Percentiles rank a stretch among this genome's conserved stretches.
These are phyloP conservation scores for Thuidium tamariscinum DNA, from an alignment of 225 moss, liverwort and hornwort species.

Conservation along the genomic window DNA sequence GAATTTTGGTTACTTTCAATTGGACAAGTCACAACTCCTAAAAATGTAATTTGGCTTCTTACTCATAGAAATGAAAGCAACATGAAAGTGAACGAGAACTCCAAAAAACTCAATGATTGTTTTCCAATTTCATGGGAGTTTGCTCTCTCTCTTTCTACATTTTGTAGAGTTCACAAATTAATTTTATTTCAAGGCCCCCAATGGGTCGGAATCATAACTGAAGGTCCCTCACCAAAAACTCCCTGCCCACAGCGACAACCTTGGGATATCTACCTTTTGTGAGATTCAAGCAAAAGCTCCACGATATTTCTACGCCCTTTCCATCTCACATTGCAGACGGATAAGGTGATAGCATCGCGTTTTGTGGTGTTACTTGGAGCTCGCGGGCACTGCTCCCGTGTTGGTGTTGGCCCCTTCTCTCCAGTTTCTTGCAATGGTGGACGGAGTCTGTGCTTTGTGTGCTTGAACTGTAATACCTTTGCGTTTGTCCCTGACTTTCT, in stretches of 20 bases:
- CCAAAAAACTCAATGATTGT: accelerated
- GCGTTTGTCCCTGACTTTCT: background rate
- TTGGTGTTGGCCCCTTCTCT: too few species aligned
- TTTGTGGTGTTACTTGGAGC: background rate
- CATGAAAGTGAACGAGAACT: accelerated
- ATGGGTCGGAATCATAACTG: too few species aligned
- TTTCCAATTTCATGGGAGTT: accelerated
- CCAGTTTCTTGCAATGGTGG: background rate
- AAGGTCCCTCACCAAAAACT: background rate
- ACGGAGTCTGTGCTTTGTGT: background rate
- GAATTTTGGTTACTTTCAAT: background rate
- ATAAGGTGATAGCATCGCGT: background rate
- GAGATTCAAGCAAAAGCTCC: background rate
- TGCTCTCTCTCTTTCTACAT: too few species aligned
- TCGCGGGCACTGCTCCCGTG: too few species aligned
- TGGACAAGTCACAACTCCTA: background rate
- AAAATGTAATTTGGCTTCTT: background rate
- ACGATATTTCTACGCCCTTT: background rate
- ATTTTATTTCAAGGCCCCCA: background rate
- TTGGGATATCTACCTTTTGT: background rate
- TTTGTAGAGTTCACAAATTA: accelerated
- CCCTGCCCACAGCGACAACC: background rate
- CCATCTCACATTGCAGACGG: background rate
- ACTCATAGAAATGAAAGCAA: accelerated
- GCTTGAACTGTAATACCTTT: background rate